A percentile compares a stretch with the other conserved stretches of the same genome.
phyloP scores from a whole-genome alignment of 768 basidiomycete species.

The Lentinula sp. region DNA sequence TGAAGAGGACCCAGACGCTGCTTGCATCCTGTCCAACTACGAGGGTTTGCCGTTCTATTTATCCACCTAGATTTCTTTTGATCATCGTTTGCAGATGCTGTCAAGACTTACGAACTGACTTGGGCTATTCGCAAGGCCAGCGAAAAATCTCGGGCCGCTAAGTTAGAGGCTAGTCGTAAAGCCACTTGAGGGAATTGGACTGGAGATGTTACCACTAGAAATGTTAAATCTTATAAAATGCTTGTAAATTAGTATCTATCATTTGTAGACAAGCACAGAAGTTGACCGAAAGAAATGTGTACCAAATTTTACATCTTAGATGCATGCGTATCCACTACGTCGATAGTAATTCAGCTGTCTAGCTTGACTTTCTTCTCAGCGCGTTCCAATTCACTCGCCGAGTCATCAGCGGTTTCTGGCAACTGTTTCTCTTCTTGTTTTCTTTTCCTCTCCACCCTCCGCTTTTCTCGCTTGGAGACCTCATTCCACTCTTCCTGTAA shows the following conservation, averaged over 20 bases:
- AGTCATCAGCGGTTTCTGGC: not conserved
- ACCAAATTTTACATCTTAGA: not conserved
- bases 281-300: not conserved
- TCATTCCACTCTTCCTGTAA: conserved; percentile 69
- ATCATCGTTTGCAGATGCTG: conserved; percentile 52
- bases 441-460: conserved; percentile 33
- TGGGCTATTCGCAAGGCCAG: conserved; percentile 88
- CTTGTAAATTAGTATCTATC: not conserved
- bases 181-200: conserved; percentile 10
- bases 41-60: conserved; percentile 46
- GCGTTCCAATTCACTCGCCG: not conserved
- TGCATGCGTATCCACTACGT: not conserved
- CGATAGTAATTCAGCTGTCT: not conserved
- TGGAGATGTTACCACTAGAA: not conserved
- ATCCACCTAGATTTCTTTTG: not conserved
- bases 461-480: conserved; percentile 34
- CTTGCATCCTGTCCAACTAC: conserved; percentile 77
- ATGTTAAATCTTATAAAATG: not conserved
- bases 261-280: not conserved
- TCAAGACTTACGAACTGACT: conserved; percentile 84
- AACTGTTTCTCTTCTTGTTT: conserved; percentile 26
- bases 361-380: conserved; percentile 3
- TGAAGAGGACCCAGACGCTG: conserved; percentile 77
- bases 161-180: conserved; percentile 28
- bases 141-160: conserved; percentile 55